phyloP scores from a whole-genome alignment of 2,329 filamentous ascomycete genomes.

The Hypoxylon sp. region DNA sequence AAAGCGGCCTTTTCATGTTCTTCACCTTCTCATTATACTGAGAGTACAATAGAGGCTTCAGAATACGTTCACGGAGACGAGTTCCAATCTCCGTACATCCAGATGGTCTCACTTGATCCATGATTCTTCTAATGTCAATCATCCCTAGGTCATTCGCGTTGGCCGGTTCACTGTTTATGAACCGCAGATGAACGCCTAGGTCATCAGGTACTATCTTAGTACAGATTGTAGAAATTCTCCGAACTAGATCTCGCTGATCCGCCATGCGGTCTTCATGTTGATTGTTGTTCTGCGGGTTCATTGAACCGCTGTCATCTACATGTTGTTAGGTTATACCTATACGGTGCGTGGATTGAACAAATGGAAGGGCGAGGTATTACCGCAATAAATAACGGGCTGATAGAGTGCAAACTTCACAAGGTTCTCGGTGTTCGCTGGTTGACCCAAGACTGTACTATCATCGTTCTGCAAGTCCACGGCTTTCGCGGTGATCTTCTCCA shows the following conservation, averaged over 20 bases:
- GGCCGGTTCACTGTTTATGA: conserved; percentile 27
- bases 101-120: conserved; percentile 23
- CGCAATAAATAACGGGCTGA: conserved; percentile 39
- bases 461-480: conserved; percentile 37
- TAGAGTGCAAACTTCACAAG: conserved; percentile 39
- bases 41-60: conserved; percentile 34
- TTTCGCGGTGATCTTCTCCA: conserved; percentile 33
- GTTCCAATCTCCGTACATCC: conserved; percentile 39
- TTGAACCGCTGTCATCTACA: conserved; percentile 40
- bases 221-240: conserved; percentile 30
- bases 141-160: conserved; percentile 23
- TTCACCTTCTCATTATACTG: conserved; percentile 31
- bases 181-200: conserved; percentile 38
- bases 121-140: conserved; percentile 17
- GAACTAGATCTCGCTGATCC: conserved; percentile 34
- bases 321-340: conserved; percentile 10
- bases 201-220: conserved; percentile 40
- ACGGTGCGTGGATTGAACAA: too few species aligned
- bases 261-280: conserved; percentile 32
- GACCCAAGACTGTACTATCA: conserved; percentile 17
- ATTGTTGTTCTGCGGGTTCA: conserved; percentile 21
- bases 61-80: conserved; percentile 31
- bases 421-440: conserved; percentile 32
- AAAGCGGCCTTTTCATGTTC: conserved; percentile 28
- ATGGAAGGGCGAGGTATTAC: conserved; percentile 1